Base-by-base conservation (phyloP, 176 grass and related monocot species). In the Aegilops longissima region DNA sequence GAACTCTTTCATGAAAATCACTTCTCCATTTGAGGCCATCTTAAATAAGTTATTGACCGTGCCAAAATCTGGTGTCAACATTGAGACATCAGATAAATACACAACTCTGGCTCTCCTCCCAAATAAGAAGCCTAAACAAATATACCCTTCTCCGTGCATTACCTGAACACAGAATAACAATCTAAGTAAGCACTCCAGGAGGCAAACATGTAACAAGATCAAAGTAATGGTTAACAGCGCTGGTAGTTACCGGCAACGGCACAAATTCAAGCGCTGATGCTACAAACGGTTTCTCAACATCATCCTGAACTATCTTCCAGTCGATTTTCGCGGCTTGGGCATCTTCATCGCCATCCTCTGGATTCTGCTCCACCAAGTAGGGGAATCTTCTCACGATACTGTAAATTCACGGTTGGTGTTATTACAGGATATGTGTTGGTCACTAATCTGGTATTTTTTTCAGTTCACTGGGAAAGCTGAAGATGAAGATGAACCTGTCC, bases 101-200 rank as follows among this genome's bases (percentile, higher is more conserved):
- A 93, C 91, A 85, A 98, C 77, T 84, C 83, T 93, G 2, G 80
- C 84, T 78, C 87, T 92, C 45, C 47, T 84, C 17, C 95, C 95
- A 85, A 98, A 98, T 63, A 93, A 76, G 68, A 98, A 98, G 59
- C 95, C 95, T 80, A 95, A 86, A 86, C 83, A 98, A 85, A 98
- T 73, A 73, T 98, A 98, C 72, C 86, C 93, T 70, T 93, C 89
- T 76, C 91, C 95, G 25, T 98, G 95, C 88, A 95, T 95, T 64
- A 98, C 95, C 93, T 95, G 84, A 8, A 18, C 18, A 77, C 30
- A 52, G 38, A 82, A 87, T 20, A 30, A 5, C 10, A 30, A 59
- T 1, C 0, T 59, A 45, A 49, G 8, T 82, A 67, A 21, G 1
- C 5, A 68, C 4, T 44, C 66, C 8, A 67, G 21, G 11, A 36